Percentiles rank a stretch among this genome's conserved stretches.
Conservation (phyloP, 768 basidiomycete species). For the Mycena galericulata region DNA sequence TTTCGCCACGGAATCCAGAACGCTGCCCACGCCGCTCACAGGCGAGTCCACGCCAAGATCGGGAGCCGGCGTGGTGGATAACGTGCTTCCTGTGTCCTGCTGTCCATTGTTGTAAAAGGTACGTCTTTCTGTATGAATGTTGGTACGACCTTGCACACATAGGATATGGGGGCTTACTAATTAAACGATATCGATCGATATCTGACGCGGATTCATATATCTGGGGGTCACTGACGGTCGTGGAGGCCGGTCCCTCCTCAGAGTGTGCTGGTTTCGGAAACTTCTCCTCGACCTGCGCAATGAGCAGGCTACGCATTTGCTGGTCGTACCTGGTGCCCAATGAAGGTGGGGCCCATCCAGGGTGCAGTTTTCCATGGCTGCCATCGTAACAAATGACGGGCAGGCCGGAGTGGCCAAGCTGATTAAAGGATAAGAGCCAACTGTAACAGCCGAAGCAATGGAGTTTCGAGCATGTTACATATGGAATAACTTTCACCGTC, state of each 20-base stretch:
- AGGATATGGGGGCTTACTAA: not conserved
- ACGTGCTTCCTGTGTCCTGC: not conserved
- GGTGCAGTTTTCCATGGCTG: slow-evolving; percentile 2
- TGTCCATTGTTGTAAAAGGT: not conserved
- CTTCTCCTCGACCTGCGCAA: not conserved
- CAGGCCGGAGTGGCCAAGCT: not conserved
- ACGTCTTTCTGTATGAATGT: not conserved
- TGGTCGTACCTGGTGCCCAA: not conserved
- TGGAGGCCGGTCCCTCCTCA: not conserved
- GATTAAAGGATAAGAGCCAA: not conserved
- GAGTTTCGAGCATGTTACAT: slow-evolving; percentile 4
- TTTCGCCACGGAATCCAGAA: not conserved
- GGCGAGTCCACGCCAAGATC: too few species aligned
- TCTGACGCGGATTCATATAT: not conserved
- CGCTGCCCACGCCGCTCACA: too few species aligned
- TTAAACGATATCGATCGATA: not conserved
- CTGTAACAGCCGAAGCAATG: not conserved
- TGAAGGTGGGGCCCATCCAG: slow-evolving; percentile 9
- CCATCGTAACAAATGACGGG: not conserved
- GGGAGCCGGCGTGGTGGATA: not conserved
- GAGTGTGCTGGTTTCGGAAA: slow-evolving; percentile 3
- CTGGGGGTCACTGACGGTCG: not conserved
- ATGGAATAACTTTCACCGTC: not conserved
- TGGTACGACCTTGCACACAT: not conserved
- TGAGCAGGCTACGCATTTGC: not conserved